Percentiles rank a stretch among this genome's conserved stretches.
Conservation (phyloP, 2,329 filamentous ascomycete genomes). For the Xylaria sp. region DNA sequence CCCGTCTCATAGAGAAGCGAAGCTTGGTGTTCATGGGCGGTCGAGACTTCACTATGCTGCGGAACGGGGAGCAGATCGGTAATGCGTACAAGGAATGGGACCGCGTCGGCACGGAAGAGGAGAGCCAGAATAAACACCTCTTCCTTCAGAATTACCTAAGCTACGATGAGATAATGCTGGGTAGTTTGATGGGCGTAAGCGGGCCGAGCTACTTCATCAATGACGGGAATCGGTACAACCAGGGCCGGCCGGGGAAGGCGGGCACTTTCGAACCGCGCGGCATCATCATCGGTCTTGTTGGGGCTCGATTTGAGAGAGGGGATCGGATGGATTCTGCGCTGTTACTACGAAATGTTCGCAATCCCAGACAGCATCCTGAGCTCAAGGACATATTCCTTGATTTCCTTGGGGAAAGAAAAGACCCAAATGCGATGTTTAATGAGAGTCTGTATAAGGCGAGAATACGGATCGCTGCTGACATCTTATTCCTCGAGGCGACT, state of each 20-base stretch:
- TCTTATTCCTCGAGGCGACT: slow-evolving; percentile 41
- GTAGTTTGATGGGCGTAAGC: slow-evolving; percentile 41
- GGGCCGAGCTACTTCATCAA: slow-evolving; percentile 42
- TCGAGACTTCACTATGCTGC: slow-evolving; percentile 35
- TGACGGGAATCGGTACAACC: slow-evolving; percentile 37
- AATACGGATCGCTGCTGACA: slow-evolving; percentile 36
- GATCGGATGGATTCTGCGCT: slow-evolving; percentile 39
- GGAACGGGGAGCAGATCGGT: slow-evolving; percentile 16
- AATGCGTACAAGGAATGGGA: slow-evolving; percentile 35
- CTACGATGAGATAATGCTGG: slow-evolving; percentile 45
- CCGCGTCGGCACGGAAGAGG: slow-evolving; percentile 34
- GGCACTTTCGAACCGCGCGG: slow-evolving; percentile 38
- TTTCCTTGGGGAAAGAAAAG: slow-evolving; percentile 30
- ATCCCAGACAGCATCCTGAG: slow-evolving; percentile 29
- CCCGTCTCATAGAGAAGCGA: slow-evolving; percentile 36
- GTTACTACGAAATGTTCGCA: slow-evolving; percentile 7
- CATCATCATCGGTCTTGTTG: slow-evolving; percentile 43
- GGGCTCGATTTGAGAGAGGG: slow-evolving; percentile 40
- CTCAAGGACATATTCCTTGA: slow-evolving; percentile 33
- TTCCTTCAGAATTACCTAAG: slow-evolving; percentile 38
- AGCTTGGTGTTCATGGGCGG: slow-evolving; percentile 34
- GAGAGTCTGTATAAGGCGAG: slow-evolving; percentile 35
- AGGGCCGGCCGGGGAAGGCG: neutral
- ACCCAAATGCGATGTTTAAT: slow-evolving; percentile 29
- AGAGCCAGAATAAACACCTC: slow-evolving; percentile 25